Evolutionary conservation across 179 eudicot species (phyloP), one percentile per base, ranked within the genome.

Genomic region (Spinacia oleracea): DNA sequence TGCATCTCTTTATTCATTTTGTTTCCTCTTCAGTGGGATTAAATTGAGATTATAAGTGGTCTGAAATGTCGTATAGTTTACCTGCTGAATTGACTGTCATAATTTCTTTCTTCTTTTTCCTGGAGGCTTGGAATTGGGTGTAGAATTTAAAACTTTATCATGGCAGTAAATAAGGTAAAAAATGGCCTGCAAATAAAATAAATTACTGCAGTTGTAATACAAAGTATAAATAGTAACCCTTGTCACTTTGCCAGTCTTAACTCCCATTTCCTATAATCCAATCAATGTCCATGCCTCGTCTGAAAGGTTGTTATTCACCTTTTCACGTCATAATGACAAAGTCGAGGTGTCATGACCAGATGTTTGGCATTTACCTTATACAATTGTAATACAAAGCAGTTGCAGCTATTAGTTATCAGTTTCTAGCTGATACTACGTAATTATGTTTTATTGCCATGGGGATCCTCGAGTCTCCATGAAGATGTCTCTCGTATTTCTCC

Each of bases 1-100:
- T 81, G 93, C 64, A n/a, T 72, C 77, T 43, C 35, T 56, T 35
- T 75, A n/a, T 51, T 29, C 23, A 2, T 60, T 58, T 35, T 69
- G 14, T 67, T 55, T 70, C 16, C 27, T 32, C 55, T 71, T 63
- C 31, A 83, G 0, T 35, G 69, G 27, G n/a, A n/a, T 29, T 59
- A 43, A 40, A 35, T 63, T n/a, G 20, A 56, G 18, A 34, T 50
- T 11, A 67, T 29, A n/a, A 79, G 20, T 73, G 25, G 53, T 21
- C 60, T 70, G 25, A 73, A 73, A 53, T 53, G 45, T 66, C 14
- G n/a, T 64, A 64, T 48, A 18, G 78, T 53, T 48, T 50, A 29
- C 69, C n/a, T 67, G 51, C 34, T 46, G 38, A 35, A 65, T 42
- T 58, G 23, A 73, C 70, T 56, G 65, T 67, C 51, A n/a, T 4